Evolutionary conservation across 257 asterid species (phyloP), one percentile per base, ranked within the genome.

Genomic region (Cinchona pubescens): DNA sequence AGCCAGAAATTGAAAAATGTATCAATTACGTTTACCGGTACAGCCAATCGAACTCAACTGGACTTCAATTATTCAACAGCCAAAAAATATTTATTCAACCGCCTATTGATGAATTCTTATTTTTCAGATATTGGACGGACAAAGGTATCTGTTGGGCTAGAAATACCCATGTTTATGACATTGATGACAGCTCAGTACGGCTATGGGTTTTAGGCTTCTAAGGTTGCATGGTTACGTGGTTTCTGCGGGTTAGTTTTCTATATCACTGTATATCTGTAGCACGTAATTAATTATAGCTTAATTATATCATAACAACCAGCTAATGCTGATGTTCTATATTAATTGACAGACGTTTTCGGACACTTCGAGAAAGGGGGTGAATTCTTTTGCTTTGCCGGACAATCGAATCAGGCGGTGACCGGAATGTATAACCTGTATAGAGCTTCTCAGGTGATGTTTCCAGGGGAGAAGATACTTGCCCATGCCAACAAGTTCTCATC

Each of bases 181-280:
- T 95, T 19, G 99, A 95, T 64, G 99, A 95, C 86, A n/a, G n/a
- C n/a, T n/a, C n/a, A n/a, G n/a, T n/a, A 95, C 99, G 0, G 90
- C 99, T 2, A 91, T 95, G 97, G 99, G 86, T n/a, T 95, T 95
- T 69, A 85, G 99, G 72, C 88, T 95, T 23, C 71, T 95, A 68
- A 85, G 99, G 72, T 76, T 91, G 91, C 96, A 95, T 58, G 99
- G 99, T 0, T 86, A 89, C 82, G 68, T 82, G 0, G 90, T 94
- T 81, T 88, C 97, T 14, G 83, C 96, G 27, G 96, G 99, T 94
- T 76, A 75, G 63, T 21, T 25, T 30, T 23, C n/a, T 7, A n/a
- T 9, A 3, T n/a, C n/a, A n/a, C n/a, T n/a, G n/a, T n/a, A n/a
- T n/a, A n/a, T n/a, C n/a, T 10, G 14, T 8, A 3, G 18, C 25